A percentile compares a stretch with the other conserved stretches of the same genome.
phyloP scores from a whole-genome alignment of 2,329 filamentous ascomycete genomes.

The Verticillium dahliae region DNA sequence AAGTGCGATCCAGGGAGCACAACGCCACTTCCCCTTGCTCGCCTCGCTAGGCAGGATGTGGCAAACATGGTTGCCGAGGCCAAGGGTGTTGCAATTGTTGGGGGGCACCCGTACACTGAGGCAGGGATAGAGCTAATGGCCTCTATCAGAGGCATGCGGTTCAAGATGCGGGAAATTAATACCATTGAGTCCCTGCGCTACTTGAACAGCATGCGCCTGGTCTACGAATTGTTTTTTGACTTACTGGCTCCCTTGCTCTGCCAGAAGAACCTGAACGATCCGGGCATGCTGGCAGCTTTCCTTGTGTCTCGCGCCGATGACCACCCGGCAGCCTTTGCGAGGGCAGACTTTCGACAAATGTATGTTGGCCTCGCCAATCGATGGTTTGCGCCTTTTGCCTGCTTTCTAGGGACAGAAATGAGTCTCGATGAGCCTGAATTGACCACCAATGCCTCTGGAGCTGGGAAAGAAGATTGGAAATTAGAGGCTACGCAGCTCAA shows the following conservation, averaged over 20 bases:
- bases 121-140: not conserved
- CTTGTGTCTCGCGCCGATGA: not conserved
- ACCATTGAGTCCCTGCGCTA: not conserved
- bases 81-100: no score
- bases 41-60: not conserved
- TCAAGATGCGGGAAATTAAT: no score
- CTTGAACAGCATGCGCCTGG: not conserved
- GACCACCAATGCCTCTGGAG: not conserved
- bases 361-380: not conserved
- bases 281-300: not conserved
- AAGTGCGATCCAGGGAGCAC: not conserved
- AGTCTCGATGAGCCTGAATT: not conserved
- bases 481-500: no score
- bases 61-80: not conserved
- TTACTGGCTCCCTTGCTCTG: not conserved
- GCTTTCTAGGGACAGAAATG: not conserved
- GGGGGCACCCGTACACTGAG: not conserved
- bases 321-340: not conserved
- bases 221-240: not conserved
- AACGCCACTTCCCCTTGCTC: not conserved
- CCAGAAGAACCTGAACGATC: not conserved
- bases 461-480: not conserved
- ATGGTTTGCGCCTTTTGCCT: not conserved
- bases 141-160: no score
- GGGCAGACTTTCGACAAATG: not conserved